Conservation (phyloP, 78 protist species). For the Neovahlkampfia damariscottae region DNA sequence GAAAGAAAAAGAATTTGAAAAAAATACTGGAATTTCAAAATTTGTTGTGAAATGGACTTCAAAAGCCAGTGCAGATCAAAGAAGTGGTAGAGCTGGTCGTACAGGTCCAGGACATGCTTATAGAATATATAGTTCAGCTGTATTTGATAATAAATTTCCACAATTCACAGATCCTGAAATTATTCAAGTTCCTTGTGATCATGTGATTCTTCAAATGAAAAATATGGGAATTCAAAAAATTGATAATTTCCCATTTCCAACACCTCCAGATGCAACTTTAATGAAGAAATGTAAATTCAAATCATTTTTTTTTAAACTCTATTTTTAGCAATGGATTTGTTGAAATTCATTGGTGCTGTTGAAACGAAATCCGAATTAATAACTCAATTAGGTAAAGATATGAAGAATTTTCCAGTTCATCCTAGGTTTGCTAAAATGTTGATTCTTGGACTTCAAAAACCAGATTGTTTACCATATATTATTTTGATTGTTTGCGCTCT, state of each 20-base stretch:
- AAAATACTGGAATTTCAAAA: slow-evolving; percentile 35
- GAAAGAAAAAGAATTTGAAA: slow-evolving; percentile 40
- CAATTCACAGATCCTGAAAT: slow-evolving; percentile 72
- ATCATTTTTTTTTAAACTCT: slow-evolving; percentile 52
- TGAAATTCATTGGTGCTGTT: neutral
- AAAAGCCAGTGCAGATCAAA: slow-evolving; percentile 68
- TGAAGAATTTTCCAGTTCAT: slow-evolving; percentile 57
- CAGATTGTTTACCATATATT: slow-evolving; percentile 33
- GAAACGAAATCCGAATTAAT: slow-evolving; percentile 9
- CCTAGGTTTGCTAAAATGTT: slow-evolving; percentile 80
- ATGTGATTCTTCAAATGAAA: slow-evolving; percentile 74
- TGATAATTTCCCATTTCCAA: slow-evolving; percentile 73
- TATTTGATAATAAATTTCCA: slow-evolving; percentile 41
- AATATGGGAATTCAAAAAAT: slow-evolving; percentile 67
- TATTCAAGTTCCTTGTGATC: slow-evolving; percentile 58
- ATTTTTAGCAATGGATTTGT: slow-evolving; percentile 7
- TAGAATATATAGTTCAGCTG: slow-evolving; percentile 73
- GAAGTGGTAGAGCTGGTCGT: slow-evolving; percentile 89
- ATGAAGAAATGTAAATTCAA: slow-evolving; percentile 6
- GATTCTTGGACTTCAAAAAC: slow-evolving; percentile 22
- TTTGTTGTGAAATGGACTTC: slow-evolving; percentile 75
- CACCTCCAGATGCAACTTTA: slow-evolving; percentile 46
- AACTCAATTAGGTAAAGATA: slow-evolving; percentile 36
- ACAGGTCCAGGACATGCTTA: slow-evolving; percentile 87
- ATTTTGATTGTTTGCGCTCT: slow-evolving; percentile 69